Base-by-base conservation (phyloP, 768 basidiomycete genomes). In the Rhizopogon vinicolor region DNA sequence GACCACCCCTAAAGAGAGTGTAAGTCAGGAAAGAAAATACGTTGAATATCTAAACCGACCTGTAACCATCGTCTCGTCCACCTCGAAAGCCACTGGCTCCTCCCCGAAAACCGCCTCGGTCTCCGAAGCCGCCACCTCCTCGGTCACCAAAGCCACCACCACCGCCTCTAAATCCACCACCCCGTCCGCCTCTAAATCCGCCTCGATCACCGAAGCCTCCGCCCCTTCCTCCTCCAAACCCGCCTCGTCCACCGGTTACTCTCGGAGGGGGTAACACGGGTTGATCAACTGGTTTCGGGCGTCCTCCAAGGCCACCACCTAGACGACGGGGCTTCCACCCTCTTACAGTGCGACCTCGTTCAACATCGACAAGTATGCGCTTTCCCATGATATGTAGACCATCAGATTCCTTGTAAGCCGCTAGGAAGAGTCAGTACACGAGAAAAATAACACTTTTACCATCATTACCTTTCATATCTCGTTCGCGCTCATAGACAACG, bases 341-440 rank as follows among this genome's bases (percentile, higher is more conserved):
- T 56, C 96, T 86, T 28, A 99, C 97, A 10, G 97, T 99, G 48
- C 97, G 85, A 18, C 97, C 97, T 37, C 97, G 88, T 72, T 99
- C 97, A 59, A 99, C 97, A 67, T 99, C 97, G 51, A 99, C 96
- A 37, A 98, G 79, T 61, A 98, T 95, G 63, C 90, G 83, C 71
- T 97, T 97, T 65, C 93, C 92, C 80, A 94, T 91, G 61, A 99
- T 93, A 59, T 93, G 91, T 43, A 99, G 81, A 22, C 94, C 92
- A 65, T 98, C 96, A 18, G 95, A 98, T 70, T 98, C 97, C 74
- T 98, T 98, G 81, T 98, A 99, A 13, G 96, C 97, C 60, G 89
- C 88, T 90, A 60, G 44, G 44, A 41, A 54, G 54, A 60, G 52
- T 65, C 49, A 64, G 55, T 61, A 61, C 44, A 61, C 50, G 48